A percentile compares a stretch with the other conserved stretches of the same genome.
Evolutionary conservation across 2,329 filamentous ascomycete genomes (phyloP).

Genomic region (Calonectria pseudoturangicola): DNA sequence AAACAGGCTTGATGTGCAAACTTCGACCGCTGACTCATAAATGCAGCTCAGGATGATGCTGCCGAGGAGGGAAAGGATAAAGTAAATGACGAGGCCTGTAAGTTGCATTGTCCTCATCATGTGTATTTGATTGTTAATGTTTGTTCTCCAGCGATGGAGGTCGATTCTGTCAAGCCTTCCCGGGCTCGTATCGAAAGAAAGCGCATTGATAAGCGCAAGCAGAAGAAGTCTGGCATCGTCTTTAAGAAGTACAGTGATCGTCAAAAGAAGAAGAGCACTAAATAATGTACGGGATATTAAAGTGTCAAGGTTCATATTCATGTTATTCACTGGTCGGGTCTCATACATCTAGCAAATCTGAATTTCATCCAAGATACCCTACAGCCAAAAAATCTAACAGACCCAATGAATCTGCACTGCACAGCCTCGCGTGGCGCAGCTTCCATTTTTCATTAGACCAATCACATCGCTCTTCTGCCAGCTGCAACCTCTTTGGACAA

Average conservation of each 20-base stretch:
- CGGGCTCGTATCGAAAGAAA: constrained; percentile 66
- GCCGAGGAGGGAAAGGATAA: constrained; percentile 57
- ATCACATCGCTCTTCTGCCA: constrained; percentile 34
- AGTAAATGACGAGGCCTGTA: constrained; percentile 50
- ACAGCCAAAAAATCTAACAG: constrained; percentile 40
- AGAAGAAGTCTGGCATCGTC: constrained; percentile 74
- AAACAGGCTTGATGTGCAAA: background rate
- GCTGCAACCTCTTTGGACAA: constrained; percentile 49
- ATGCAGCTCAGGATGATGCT: constrained; percentile 55
- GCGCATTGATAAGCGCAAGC: constrained; percentile 74
- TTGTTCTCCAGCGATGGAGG: constrained; percentile 71
- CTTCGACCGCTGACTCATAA: constrained; percentile 30
- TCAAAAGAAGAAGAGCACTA: constrained; percentile 61
- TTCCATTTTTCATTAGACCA: constrained; percentile 29
- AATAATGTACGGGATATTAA: constrained; percentile 41
- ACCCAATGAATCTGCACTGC: constrained; percentile 1
- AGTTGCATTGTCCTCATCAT: constrained; percentile 40
- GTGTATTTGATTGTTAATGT: constrained; percentile 24
- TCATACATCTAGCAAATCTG: constrained; percentile 50
- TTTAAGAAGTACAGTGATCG: constrained; percentile 76
- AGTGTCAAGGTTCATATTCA: constrained; percentile 33
- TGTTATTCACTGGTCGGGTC: constrained; percentile 31
- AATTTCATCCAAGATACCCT: constrained; percentile 54
- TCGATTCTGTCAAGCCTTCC: constrained; percentile 68
- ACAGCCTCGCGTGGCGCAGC: constrained; percentile 55